Percentiles rank a stretch among this genome's conserved stretches.
phyloP scores from a whole-genome alignment of 2,329 filamentous ascomycete genomes.

The Hypoxylon sp. region DNA sequence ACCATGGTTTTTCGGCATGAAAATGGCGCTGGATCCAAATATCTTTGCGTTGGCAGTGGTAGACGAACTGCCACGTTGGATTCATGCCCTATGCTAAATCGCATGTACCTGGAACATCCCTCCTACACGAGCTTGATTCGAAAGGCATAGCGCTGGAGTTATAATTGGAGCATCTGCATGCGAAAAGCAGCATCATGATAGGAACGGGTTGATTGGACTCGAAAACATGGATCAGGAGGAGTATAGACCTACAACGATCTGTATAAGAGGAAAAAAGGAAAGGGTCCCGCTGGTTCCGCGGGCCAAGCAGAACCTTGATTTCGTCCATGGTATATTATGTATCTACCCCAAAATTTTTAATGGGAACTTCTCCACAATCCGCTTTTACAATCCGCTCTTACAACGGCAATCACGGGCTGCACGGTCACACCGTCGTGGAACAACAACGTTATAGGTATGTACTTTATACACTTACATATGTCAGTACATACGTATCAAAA shows the following conservation, averaged over 20 bases:
- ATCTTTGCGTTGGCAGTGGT: conserved; percentile 29
- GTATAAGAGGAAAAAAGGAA: conserved; percentile 26
- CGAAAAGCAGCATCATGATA: conserved; percentile 15
- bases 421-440: conserved; percentile 35
- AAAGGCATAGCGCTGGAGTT: conserved; percentile 11
- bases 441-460: not conserved
- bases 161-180: conserved; percentile 36
- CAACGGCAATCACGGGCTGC: conserved; percentile 15
- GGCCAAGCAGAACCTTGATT: conserved; percentile 11
- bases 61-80: conserved; percentile 52
- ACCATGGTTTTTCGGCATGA: conserved; percentile 18
- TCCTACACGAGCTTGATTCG: conserved; percentile 16
- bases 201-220: conserved; percentile 20
- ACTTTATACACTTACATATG: conserved; percentile 6
- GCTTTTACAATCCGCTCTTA: conserved; percentile 35
- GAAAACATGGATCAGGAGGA: conserved; percentile 4
- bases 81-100: conserved; percentile 42
- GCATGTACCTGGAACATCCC: conserved; percentile 12
- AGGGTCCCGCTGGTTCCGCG: conserved; percentile 33
- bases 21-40: conserved; percentile 19
- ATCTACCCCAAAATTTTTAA: conserved; percentile 4
- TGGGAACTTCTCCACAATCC: conserved; percentile 36
- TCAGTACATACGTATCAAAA: conserved; percentile 11
- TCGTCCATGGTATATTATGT: not conserved
- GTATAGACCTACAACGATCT: conserved; percentile 22